Evolutionary conservation across 2,329 filamentous ascomycete species (phyloP).

Genomic region (Anthostomella pinea): DNA sequence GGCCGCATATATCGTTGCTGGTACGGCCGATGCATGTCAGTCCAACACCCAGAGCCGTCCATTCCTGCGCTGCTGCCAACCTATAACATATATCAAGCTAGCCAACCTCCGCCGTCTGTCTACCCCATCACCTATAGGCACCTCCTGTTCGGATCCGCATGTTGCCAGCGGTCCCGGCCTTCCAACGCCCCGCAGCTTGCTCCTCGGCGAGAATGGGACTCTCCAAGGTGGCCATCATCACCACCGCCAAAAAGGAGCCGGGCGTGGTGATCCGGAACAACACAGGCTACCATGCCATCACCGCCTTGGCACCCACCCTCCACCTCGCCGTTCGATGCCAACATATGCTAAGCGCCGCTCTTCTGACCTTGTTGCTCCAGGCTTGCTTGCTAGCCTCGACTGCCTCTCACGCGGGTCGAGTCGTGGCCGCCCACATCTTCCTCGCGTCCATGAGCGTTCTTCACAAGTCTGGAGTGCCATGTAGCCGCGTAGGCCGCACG

Average conservation of each 20-base stretch:
- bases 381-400: slow-evolving; percentile 31
- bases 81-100: too few species aligned
- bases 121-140: too few species aligned
- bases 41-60: too few species aligned
- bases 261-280: slow-evolving; percentile 27
- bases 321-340: slow-evolving; percentile 35
- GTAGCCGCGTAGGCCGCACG: slow-evolving; percentile 20
- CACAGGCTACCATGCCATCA: slow-evolving; percentile 32
- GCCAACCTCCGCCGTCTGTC: too few species aligned
- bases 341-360: slow-evolving; percentile 31
- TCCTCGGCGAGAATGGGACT: too few species aligned
- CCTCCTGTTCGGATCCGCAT: too few species aligned
- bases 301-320: slow-evolving; percentile 34
- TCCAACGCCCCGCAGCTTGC: too few species aligned
- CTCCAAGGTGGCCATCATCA: slow-evolving; percentile 36
- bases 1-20: too few species aligned
- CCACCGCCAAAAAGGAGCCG: slow-evolving; percentile 37
- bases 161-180: too few species aligned
- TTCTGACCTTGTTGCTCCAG: slow-evolving; percentile 31
- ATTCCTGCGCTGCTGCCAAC: too few species aligned
- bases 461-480: slow-evolving; percentile 3
- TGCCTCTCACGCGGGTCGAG: slow-evolving; percentile 26
- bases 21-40: too few species aligned
- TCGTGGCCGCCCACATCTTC: slow-evolving; percentile 30
- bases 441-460: slow-evolving; percentile 24